Percentiles rank a stretch among this genome's conserved stretches.
Conservation (phyloP, 768 basidiomycete genomes). For the Leccinum aurantiacum region DNA sequence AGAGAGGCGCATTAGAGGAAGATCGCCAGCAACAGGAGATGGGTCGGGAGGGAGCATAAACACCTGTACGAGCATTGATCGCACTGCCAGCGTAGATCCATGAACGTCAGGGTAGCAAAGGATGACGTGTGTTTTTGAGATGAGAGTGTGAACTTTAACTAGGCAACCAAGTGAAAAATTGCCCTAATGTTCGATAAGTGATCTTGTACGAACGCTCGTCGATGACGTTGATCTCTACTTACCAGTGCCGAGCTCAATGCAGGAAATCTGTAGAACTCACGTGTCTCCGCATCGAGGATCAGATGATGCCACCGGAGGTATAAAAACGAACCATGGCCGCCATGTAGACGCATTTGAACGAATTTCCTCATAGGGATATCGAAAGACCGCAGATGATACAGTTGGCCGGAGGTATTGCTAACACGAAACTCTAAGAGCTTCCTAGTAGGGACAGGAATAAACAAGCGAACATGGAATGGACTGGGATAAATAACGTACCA, state of each 20-base stretch:
- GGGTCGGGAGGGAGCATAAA: neutral
- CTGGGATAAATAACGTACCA: neutral
- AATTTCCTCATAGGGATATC: neutral
- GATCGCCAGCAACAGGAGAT: neutral
- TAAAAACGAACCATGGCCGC: neutral
- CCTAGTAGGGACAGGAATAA: neutral
- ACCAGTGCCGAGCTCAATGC: neutral
- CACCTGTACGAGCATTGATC: neutral
- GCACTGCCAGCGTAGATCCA: neutral
- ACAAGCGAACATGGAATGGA: neutral
- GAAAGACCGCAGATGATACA: neutral
- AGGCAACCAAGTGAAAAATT: neutral
- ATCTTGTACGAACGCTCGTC: neutral
- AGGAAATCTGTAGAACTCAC: neutral
- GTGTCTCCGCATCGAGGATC: neutral
- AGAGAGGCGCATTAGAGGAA: conserved; percentile 1
- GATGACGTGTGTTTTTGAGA: neutral
- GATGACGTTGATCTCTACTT: neutral
- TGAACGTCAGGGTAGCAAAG: neutral
- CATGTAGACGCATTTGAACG: neutral
- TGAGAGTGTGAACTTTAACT: neutral
- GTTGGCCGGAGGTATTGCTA: neutral
- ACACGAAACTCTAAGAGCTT: neutral
- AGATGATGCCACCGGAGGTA: neutral
- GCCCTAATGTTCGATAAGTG: neutral